Evolutionary conservation across 1,284 basidiomycete species (phyloP), one percentile per base, ranked within the genome.

Genomic region (Cutaneotrichosporon mucoides): DNA sequence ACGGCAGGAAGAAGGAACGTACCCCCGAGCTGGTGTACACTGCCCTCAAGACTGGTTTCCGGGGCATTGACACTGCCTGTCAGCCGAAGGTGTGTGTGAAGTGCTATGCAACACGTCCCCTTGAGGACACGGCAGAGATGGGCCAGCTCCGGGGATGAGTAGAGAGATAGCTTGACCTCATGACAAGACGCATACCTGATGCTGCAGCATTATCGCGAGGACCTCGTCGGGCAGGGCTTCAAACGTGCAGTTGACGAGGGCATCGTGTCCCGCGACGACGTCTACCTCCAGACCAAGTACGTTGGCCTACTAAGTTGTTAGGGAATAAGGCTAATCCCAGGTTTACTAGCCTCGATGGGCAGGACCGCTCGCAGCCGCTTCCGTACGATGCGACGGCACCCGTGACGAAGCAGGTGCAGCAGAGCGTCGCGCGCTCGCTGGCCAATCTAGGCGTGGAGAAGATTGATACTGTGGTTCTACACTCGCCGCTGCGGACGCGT

Each of bases 41-140:
- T 54, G 89, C 89, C 2, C 83, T 91, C 49, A 76, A 86, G 50
- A 82, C 84, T 61, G 89, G 90, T 2, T 91, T 90, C 73, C 79
- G 85, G 51, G 88, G 86, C 2, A 84, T 91, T 45, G 89, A 92
- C 68, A 90, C 89, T 81, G 89, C 89, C 16, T 87, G 88, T 66
- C 89, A 91, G 64, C 76, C 75, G 5, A 80, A 70, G 84, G 87
- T 85, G 62, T 24, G 24, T 24, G 24, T 24, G 24, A 24, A 24
- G 24, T 24, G 24, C 24, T 24, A 24, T 24, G 24, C 24, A 24
- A 24, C 24, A 24, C 24, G 24, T 24, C 24, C 24, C 24, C 24
- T 24, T 24, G 24, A 24, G 24, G 24, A 24, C 24, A 24, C 24
- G 24, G 24, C 24, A 24, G 24, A 24, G 24, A 24, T 24, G 24